These are phyloP conservation scores for Camellia sinensis DNA, from an alignment of 148 eudicot genomes.

Conservation along the genomic window DNA sequence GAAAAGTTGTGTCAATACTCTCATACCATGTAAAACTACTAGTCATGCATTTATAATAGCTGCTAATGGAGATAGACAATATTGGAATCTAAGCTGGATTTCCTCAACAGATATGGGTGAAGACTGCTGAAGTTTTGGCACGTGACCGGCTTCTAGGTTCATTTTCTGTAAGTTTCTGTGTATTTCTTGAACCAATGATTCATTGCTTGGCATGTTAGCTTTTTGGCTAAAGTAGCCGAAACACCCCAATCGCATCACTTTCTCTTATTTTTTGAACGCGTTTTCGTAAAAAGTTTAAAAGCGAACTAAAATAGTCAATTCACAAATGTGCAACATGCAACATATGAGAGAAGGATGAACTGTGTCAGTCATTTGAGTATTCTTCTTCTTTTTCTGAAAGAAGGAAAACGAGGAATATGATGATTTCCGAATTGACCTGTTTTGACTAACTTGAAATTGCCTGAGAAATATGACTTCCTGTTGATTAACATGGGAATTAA, in stretches of 20 bases:
- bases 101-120: constrained; percentile 82
- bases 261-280: no score
- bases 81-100: constrained; percentile 12
- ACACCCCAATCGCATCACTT: no score
- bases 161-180: constrained; percentile 50
- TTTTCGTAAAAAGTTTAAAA: no score
- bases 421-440: background rate
- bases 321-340: no score
- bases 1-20: no score
- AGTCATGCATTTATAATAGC: background rate
- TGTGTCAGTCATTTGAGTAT: background rate
- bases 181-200: no score
- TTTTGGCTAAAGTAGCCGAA: no score
- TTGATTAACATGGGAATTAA: no score
- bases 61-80: background rate
- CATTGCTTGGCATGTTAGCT: no score
- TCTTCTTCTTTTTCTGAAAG: background rate
- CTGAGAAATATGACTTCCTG: background rate
- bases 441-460: background rate
- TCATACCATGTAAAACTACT: background rate
- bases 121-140: constrained; percentile 89
- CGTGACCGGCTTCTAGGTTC: constrained; percentile 95
- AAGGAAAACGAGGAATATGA: background rate
- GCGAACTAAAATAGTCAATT: no score
- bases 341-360: background rate